These are phyloP conservation scores for Xerocomellus intermedius DNA, from an alignment of 768 basidiomycete species.

Conservation along the genomic window DNA sequence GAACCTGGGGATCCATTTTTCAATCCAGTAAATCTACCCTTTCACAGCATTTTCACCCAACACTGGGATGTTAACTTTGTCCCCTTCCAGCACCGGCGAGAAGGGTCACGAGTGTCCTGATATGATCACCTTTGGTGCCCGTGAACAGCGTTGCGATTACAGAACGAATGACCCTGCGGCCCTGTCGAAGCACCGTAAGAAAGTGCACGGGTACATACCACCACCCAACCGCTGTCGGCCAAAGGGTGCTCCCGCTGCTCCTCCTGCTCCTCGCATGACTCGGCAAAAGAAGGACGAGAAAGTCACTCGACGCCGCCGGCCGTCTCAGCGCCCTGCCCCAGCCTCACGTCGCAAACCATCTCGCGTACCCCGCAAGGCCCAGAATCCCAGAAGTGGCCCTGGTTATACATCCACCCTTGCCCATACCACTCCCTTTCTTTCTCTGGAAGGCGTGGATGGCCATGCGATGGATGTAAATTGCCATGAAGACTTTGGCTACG, in stretches of 20 bases:
- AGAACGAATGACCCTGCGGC: slow-evolving; percentile 27
- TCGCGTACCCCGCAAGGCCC: background rate
- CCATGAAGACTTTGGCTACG: background rate
- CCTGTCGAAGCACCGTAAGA: slow-evolving; percentile 26
- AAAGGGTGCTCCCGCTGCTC: background rate
- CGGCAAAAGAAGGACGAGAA: background rate
- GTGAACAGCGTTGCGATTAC: slow-evolving; percentile 15
- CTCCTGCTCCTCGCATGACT: background rate
- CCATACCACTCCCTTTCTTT: background rate
- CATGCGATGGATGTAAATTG: background rate
- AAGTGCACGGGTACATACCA: slow-evolving; percentile 22
- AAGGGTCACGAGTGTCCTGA: slow-evolving; percentile 18
- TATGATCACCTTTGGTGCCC: background rate
- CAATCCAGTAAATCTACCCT: slow-evolving; percentile 16
- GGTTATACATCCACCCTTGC: too few relatives aligned
- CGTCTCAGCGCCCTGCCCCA: background rate
- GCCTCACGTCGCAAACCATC: background rate
- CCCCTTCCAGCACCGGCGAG: slow-evolving; percentile 21
- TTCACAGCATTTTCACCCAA: background rate
- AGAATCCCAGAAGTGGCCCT: background rate
- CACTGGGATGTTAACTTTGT: background rate
- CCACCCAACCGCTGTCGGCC: slow-evolving; percentile 1
- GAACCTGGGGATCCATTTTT: slow-evolving; percentile 19
- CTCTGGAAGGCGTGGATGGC: too few relatives aligned
- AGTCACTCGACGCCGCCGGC: background rate